Percentiles rank a stretch among this genome's conserved stretches.
Evolutionary conservation across 1,284 basidiomycete species (phyloP).

Genomic region (Lentinula novae-zelandiae): DNA sequence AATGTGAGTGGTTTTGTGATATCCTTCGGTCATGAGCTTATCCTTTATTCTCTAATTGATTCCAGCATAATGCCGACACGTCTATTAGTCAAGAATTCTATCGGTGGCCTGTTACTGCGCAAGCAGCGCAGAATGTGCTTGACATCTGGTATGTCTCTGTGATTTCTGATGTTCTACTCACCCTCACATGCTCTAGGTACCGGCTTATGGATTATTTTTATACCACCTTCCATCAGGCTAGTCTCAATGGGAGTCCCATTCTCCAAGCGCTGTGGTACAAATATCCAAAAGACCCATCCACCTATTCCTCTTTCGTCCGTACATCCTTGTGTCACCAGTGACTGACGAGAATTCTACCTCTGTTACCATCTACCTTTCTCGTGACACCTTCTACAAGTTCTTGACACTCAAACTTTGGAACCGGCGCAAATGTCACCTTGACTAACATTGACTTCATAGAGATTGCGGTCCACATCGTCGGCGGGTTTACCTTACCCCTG

Average conservation of each 20-base stretch:
- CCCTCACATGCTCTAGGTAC: slow-evolving; percentile 36
- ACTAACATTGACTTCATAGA: slow-evolving; percentile 48
- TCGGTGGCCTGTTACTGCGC: slow-evolving; percentile 53
- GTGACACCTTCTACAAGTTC: slow-evolving; percentile 67
- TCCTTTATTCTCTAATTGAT: slow-evolving; percentile 5
- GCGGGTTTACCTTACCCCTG: slow-evolving; percentile 56
- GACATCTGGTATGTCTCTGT: slow-evolving; percentile 45
- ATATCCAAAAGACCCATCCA: slow-evolving; percentile 57
- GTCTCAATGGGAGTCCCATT: slow-evolving; percentile 57
- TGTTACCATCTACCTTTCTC: slow-evolving; percentile 59
- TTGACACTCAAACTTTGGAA: slow-evolving; percentile 43
- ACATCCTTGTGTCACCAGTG: slow-evolving; percentile 67
- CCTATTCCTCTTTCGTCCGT: slow-evolving; percentile 67
- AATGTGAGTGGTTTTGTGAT: slow-evolving; percentile 39
- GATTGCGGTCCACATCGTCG: slow-evolving; percentile 61
- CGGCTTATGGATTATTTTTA: slow-evolving; percentile 71
- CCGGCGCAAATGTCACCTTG: slow-evolving; percentile 41
- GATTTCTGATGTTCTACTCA: not conserved
- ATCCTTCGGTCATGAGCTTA: not conserved
- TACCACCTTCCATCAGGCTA: slow-evolving; percentile 61
- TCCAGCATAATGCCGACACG: slow-evolving; percentile 53
- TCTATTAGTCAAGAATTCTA: slow-evolving; percentile 67
- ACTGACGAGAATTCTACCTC: slow-evolving; percentile 58
- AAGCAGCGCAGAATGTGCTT: slow-evolving; percentile 58
- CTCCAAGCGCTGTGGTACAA: slow-evolving; percentile 61